phyloP scores from a whole-genome alignment of 345 rosid genomes.

The Gynandropsis gynandra region DNA sequence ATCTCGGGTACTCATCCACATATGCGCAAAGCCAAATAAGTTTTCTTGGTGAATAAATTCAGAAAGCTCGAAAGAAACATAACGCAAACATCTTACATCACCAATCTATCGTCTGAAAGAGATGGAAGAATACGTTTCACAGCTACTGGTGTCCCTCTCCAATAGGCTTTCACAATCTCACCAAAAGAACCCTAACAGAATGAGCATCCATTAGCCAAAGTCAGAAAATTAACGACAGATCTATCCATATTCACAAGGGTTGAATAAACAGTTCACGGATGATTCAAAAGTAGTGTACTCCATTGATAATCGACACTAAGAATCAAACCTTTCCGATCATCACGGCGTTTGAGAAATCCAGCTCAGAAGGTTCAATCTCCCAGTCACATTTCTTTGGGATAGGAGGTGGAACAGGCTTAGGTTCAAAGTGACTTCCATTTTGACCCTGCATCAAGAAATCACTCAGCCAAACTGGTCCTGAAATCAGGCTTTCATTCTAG shows the following conservation, averaged over 20 bases:
- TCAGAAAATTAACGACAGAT: constrained; percentile 7
- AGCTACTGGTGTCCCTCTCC: constrained; percentile 99
- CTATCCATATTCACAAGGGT: no score
- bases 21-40: no score
- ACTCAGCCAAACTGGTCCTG: constrained; percentile 11
- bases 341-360: constrained; percentile 71
- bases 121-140: constrained; percentile 95
- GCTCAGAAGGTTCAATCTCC: constrained; percentile 96
- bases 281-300: neutral
- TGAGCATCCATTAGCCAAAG: constrained; percentile 24
- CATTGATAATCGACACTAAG: neutral
- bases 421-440: constrained; percentile 96
- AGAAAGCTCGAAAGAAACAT: neutral
- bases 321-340: constrained; percentile 80
- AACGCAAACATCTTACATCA: constrained; percentile 53
- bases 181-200: constrained; percentile 87
- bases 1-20: no score
- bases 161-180: constrained; percentile 82
- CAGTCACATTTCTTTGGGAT: constrained; percentile 96
- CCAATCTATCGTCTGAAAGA: constrained; percentile 96
- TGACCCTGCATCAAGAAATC: constrained; percentile 58
- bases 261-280: neutral
- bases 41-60: no score
- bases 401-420: constrained; percentile 92
- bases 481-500: no score